phyloP scores from a whole-genome alignment of 169 alveolate genomes.

The Plasmodium coatneyi region DNA sequence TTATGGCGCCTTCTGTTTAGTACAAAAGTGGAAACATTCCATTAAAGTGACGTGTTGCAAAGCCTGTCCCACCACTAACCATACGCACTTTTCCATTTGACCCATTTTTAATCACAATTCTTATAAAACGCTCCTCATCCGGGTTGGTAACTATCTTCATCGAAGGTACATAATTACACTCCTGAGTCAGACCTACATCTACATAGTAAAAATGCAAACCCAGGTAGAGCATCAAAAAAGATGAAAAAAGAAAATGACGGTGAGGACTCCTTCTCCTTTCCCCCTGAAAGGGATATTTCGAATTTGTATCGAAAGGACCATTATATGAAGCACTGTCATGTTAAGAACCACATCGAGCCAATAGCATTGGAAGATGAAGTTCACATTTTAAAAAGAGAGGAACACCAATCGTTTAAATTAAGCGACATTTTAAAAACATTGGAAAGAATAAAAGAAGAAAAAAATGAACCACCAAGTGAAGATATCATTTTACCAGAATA shows the following conservation, averaged over 20 bases:
- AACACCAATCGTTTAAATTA: conserved; percentile 44
- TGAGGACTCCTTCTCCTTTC: neutral
- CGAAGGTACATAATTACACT: neutral
- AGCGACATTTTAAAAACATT: conserved; percentile 52
- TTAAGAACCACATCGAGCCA: conserved; percentile 57
- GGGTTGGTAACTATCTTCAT: neutral
- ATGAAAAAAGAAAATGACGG: neutral
- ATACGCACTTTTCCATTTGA: neutral
- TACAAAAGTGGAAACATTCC: neutral
- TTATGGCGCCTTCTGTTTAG: neutral
- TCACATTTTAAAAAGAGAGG: conserved; percentile 49
- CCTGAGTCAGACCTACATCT: neutral
- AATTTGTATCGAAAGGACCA: conserved; percentile 38
- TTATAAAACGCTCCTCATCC: neutral
- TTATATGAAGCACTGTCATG: conserved; percentile 71
- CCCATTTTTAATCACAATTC: neutral
- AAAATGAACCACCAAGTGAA: neutral
- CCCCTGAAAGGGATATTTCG: conserved; percentile 15
- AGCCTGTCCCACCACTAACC: neutral
- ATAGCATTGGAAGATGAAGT: conserved; percentile 61
- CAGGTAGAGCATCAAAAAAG: neutral
- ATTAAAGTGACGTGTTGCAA: neutral
- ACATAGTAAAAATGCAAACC: neutral
- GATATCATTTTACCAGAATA: conserved; percentile 49
- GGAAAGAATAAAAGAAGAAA: conserved; percentile 33